Base-by-base conservation (phyloP, 2,329 filamentous ascomycete species). In the Diaporthe eres region DNA sequence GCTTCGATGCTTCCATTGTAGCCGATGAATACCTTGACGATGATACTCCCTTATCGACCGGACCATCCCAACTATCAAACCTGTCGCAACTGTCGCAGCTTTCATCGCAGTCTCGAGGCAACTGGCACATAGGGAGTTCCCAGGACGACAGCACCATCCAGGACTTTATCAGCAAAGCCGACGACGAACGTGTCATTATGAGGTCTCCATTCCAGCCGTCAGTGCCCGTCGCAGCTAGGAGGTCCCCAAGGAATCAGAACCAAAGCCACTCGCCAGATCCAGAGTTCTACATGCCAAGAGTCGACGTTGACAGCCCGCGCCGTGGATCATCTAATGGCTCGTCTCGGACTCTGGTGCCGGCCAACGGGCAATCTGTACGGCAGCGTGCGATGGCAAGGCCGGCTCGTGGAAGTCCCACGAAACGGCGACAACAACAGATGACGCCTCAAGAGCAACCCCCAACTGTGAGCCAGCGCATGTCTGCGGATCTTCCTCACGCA, bases 131-230 rank as follows among this genome's bases (percentile, higher is more conserved):
- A 51, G 83, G 80, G 19, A 81, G 80, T n/a, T 91, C 90, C 0
- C 89, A 91, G 78, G 90, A 91, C 74, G 83, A 85, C 80, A 90
- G 88, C 75, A 76, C 76, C 81, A 87, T 91, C 77, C 85, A 88
- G 74, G 87, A 88, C 79, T 91, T 91, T 75, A 83, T 86, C 63
- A 86, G 84, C 75, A 86, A 86, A 75, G 89, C 88, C 72, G 88
- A 90, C 72, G 89, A 91, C 78, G 88, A 91, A 63, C 85, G 87
- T 74, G 86, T 90, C 47, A 89, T 91, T 70, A 81, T 90, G 53
- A 85, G 88, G 31, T 85, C 88, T 39, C 89, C 89, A 0, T 91
- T 91, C 65, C 88, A 87, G 22, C 90, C 90, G 0, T 90, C 88
- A 13, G 80, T 91, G 22, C 86, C 86, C 7, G 80, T 81, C 39